Conservation (phyloP, 2,329 filamentous ascomycete genomes). For the Aspergillus sp. region DNA sequence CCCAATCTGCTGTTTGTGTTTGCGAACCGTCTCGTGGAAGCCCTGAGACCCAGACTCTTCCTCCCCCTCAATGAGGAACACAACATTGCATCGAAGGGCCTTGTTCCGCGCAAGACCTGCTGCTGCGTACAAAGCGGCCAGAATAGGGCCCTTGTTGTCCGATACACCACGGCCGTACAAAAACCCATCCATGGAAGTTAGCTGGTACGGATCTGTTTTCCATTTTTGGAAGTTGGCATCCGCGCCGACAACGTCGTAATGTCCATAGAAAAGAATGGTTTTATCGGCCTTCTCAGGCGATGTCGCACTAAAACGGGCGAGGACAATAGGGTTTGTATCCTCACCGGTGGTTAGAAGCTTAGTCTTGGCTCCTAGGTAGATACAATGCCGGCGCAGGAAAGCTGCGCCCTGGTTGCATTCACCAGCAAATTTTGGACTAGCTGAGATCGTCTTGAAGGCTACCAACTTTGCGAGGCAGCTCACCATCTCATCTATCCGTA, state of each 20-base stretch:
- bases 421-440: constrained; percentile 78
- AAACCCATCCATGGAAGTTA: constrained; percentile 87
- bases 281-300: constrained; percentile 66
- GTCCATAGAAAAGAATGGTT: constrained; percentile 92
- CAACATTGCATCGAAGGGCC: constrained; percentile 77
- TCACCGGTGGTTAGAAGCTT: constrained; percentile 84
- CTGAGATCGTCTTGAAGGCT: constrained; percentile 87
- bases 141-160: constrained; percentile 95
- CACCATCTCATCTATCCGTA: constrained; percentile 55
- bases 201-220: constrained; percentile 83
- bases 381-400: constrained; percentile 86
- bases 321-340: constrained; percentile 85
- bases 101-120: constrained; percentile 86
- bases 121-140: constrained; percentile 91
- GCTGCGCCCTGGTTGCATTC: constrained; percentile 92
- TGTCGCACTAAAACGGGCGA: constrained; percentile 82
- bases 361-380: constrained; percentile 83
- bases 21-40: constrained; percentile 78
- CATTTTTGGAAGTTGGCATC: constrained; percentile 81
- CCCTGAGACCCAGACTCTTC: constrained; percentile 93
- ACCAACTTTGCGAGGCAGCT: constrained; percentile 82
- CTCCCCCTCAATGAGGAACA: constrained; percentile 95
- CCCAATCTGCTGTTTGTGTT: constrained; percentile 81
- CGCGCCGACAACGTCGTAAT: constrained; percentile 95
- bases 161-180: constrained; percentile 94